A percentile compares a stretch with the other conserved stretches of the same genome.
Evolutionary conservation across 768 basidiomycete species (phyloP).

Genomic region (Phaeotremella skinneri): DNA sequence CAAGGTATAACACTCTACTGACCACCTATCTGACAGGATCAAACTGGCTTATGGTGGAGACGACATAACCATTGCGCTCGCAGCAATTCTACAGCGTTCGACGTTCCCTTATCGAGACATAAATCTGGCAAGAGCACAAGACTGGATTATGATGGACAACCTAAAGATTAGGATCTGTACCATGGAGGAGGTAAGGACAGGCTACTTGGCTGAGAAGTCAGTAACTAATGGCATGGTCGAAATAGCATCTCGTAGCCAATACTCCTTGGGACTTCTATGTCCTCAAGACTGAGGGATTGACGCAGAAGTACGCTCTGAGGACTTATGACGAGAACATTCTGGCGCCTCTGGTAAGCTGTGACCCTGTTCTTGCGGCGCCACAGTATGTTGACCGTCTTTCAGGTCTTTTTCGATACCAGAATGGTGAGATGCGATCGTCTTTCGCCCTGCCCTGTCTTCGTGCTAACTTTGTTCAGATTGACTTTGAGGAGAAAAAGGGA

Average conservation of each 20-base stretch:
- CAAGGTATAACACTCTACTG: slow-evolving; percentile 6
- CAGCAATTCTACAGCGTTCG: slow-evolving; percentile 72
- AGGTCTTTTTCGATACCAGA: slow-evolving; percentile 92
- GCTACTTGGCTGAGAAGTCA: background rate
- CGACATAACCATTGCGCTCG: slow-evolving; percentile 87
- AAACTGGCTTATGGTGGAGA: slow-evolving; percentile 82
- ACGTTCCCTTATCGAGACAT: slow-evolving; percentile 84
- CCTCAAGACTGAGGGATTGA: slow-evolving; percentile 67
- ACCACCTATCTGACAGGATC: slow-evolving; percentile 53
- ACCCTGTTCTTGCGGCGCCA: background rate
- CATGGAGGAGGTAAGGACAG: slow-evolving; percentile 69
- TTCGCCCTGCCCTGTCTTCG: background rate
- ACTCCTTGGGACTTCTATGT: slow-evolving; percentile 89
- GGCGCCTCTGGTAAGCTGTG: slow-evolving; percentile 75
- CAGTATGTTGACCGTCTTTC: background rate
- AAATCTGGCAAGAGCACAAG: slow-evolving; percentile 71
- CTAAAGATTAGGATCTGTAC: slow-evolving; percentile 82
- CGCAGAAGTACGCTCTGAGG: slow-evolving; percentile 83
- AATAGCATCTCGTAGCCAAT: slow-evolving; percentile 79
- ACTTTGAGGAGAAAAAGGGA: slow-evolving; percentile 73
- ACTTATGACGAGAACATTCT: slow-evolving; percentile 94
- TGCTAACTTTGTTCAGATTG: slow-evolving; percentile 56
- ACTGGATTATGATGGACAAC: slow-evolving; percentile 89
- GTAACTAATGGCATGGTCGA: background rate
- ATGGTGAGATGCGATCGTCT: slow-evolving; percentile 52